Evolutionary conservation across 495 filamentous ascomycete genomes (phyloP).

Genomic region (Penicillium simplicissimum): DNA sequence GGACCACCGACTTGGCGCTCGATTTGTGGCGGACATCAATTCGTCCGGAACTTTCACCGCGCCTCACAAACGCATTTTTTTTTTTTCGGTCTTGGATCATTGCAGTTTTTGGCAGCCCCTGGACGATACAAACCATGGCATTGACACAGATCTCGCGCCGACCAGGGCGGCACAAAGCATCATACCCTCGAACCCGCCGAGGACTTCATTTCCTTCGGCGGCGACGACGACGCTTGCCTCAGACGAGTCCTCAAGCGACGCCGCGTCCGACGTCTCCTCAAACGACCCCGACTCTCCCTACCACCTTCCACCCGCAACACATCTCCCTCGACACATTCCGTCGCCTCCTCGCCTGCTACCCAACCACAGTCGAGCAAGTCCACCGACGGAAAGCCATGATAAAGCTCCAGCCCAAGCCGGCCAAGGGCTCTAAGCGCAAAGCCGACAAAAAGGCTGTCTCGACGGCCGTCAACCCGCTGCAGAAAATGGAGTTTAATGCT

Average conservation of each 20-base stretch:
- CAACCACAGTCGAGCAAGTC: constrained; percentile 30
- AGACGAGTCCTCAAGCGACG: not conserved
- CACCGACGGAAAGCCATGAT: constrained; percentile 24
- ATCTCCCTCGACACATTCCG: constrained; percentile 38
- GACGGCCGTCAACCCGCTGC: not conserved
- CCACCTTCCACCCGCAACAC: constrained; percentile 26
- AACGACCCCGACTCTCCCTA: not conserved
- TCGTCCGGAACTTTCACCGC: not conserved
- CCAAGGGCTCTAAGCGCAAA: constrained; percentile 18
- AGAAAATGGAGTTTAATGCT: constrained; percentile 15
- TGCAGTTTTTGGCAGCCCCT: not conserved
- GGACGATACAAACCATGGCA: not conserved
- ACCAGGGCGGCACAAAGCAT: too few relatives aligned
- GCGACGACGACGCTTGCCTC: not conserved
- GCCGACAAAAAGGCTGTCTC: constrained; percentile 4
- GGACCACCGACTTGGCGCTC: not conserved
- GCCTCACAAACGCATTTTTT: not conserved
- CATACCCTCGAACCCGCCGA: constrained; percentile 2
- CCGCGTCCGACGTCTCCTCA: not conserved
- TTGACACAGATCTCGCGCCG: not conserved
- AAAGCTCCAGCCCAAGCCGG: constrained; percentile 27
- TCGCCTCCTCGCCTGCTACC: constrained; percentile 34
- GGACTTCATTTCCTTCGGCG: constrained; percentile 14
- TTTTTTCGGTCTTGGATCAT: not conserved
- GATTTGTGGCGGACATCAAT: not conserved